phyloP scores from a whole-genome alignment of 768 basidiomycete species.

The Mycena pura region DNA sequence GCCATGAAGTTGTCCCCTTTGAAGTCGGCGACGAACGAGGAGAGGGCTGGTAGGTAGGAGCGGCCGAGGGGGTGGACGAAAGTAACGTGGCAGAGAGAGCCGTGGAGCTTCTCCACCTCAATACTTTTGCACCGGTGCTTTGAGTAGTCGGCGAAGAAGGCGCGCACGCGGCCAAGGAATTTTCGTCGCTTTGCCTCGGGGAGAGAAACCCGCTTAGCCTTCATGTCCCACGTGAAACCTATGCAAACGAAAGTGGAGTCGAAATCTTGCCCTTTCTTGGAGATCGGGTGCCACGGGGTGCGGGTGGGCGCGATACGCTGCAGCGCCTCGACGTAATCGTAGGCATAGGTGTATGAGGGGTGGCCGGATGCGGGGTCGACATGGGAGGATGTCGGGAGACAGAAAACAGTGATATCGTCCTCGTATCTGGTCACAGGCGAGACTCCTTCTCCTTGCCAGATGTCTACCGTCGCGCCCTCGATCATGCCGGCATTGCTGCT shows the following conservation, averaged over 20 bases:
- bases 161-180: conserved; percentile 25
- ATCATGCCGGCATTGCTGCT: conserved; percentile 1
- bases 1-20: neutral
- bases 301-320: neutral
- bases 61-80: conserved; percentile 1
- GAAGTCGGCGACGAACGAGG: neutral
- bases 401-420: neutral
- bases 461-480: neutral
- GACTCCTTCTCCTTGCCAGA: neutral
- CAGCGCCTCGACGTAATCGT: neutral
- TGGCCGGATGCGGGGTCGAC: neutral
- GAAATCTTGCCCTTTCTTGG: neutral
- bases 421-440: neutral
- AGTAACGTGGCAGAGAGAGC: conserved; percentile 2
- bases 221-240: neutral
- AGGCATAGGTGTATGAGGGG: neutral
- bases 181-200: conserved; percentile 27
- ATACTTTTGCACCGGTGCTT: neutral
- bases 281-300: neutral
- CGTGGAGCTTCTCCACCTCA: neutral
- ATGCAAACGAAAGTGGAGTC: neutral
- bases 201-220: neutral
- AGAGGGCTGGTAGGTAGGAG: conserved; percentile 1
- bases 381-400: neutral
- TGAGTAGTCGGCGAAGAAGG: no score